Conservation (phyloP, 108 stramenopile genomes). For the Stephanodiscus triporus region DNA sequence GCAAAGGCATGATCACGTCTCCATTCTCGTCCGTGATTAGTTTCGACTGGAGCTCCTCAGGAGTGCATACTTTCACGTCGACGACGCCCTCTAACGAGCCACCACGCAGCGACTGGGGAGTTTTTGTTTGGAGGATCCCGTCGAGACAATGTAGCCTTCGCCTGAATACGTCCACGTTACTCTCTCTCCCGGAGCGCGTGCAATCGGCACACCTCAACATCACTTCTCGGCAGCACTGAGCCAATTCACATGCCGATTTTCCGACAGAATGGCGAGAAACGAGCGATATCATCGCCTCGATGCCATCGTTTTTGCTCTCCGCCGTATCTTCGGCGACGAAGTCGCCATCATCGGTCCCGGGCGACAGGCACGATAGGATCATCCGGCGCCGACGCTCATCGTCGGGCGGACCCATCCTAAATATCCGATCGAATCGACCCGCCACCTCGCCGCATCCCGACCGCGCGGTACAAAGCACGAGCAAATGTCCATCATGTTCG, state of each 20-base stretch:
- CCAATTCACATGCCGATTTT: constrained; percentile 62
- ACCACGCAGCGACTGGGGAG: constrained; percentile 64
- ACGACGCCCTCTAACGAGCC: constrained; percentile 69
- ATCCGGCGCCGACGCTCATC: constrained; percentile 53
- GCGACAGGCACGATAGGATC: constrained; percentile 45
- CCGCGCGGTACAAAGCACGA: constrained; percentile 67
- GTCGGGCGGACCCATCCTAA: constrained; percentile 47
- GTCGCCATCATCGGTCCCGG: not conserved
- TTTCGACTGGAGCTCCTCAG: constrained; percentile 52
- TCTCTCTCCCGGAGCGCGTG: not conserved
- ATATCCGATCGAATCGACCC: constrained; percentile 62
- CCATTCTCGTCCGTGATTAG: constrained; percentile 20
- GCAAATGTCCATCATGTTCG: constrained; percentile 25
- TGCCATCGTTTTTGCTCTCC: constrained; percentile 4
- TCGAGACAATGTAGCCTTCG: constrained; percentile 50
- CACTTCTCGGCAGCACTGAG: constrained; percentile 69
- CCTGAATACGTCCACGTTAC: constrained; percentile 7
- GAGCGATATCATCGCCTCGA: constrained; percentile 32
- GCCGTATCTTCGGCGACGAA: not conserved
- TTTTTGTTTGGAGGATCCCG: constrained; percentile 40
- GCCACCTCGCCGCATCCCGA: constrained; percentile 34
- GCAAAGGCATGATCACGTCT: constrained; percentile 51
- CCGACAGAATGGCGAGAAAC: constrained; percentile 60
- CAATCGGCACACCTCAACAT: constrained; percentile 14
- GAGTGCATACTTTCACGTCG: constrained; percentile 71